Base-by-base conservation (phyloP, 2,329 filamentous ascomycete genomes). In the Aspergillus carbonarius region DNA sequence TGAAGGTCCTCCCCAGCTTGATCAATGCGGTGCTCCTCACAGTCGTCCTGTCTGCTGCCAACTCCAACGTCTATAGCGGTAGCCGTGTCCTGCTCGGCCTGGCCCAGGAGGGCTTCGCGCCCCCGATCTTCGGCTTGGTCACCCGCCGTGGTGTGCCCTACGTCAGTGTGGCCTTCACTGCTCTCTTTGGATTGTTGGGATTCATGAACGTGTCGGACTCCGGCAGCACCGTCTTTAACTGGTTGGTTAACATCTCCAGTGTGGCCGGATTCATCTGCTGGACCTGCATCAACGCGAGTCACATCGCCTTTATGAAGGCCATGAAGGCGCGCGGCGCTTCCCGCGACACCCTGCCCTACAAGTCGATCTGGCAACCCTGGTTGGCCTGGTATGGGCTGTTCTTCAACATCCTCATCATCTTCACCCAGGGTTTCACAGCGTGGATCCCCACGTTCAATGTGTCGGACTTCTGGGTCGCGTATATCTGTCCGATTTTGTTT, bases 21-120 rank as follows among this genome's bases (percentile, higher is more conserved):
- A 73, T 76, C 63, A 78, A 76, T 58, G 73, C 68, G 13, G 68
- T 74, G 34, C 67, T 78, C 9, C 65, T 77, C 35, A 76, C 74
- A 0, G 72, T 73, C 37, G 74, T 75, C 6, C 64, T 75, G 48
- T 77, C 74, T 4, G 71, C 74, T 5, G 74, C 71, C 39, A 78
- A 77, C 63, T 72, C 71, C 32, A 72, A 72, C 57, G 67, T 75
- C 17, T 78, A 74, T 65, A 72, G 68, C 46, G 74, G 87, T 54
- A 87, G 85, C 48, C 84, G 89, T 66, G 84, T 91, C 17, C 79
- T 92, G 8, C 86, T 88, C 70, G 86, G 85, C 58, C 83, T 91
- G 70, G 82, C 78, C 1, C 73, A 78, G 58, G 72, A 77, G 42
- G 64, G 71, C 18, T 76, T 71, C 57, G 79, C 76, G 3, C 79